Conservation (phyloP, 306 rosid species). For the Cucurbita pepo region DNA sequence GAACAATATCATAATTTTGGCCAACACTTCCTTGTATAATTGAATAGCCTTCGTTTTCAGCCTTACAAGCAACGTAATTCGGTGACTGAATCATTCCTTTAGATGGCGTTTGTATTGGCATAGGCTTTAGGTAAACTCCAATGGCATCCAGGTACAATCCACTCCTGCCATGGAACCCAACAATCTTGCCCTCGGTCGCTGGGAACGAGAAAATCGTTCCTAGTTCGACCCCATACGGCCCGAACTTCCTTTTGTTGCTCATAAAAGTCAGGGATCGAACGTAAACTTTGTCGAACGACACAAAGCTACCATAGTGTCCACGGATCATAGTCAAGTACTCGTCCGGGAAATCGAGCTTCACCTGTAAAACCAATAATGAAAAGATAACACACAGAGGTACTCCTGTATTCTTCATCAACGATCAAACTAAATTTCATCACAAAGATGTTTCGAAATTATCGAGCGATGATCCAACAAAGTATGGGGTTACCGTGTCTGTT, state of each 20-base stretch:
- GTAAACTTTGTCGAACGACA: slow-evolving; percentile 18
- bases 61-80: slow-evolving; percentile 13
- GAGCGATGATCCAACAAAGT: background rate
- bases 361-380: slow-evolving; percentile 16
- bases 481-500: slow-evolving; percentile 15
- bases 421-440: background rate
- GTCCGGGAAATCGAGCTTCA: slow-evolving; percentile 48
- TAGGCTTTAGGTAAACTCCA: slow-evolving; percentile 50
- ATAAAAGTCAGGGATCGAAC: slow-evolving; percentile 44
- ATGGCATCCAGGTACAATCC: slow-evolving; percentile 75
- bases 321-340: slow-evolving; percentile 48
- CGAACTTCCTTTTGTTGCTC: slow-evolving; percentile 41
- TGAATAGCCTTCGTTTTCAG: slow-evolving; percentile 35
- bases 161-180: slow-evolving; percentile 71
- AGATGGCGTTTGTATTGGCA: slow-evolving; percentile 23
- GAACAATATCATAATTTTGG: slow-evolving; percentile 55
- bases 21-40: slow-evolving; percentile 55
- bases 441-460: background rate
- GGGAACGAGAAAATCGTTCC: slow-evolving; percentile 56
- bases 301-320: slow-evolving; percentile 48
- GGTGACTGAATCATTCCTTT: slow-evolving; percentile 23
- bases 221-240: slow-evolving; percentile 47
- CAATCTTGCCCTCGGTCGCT: slow-evolving; percentile 44
- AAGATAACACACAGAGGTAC: background rate
- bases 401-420: background rate